Evolutionary conservation across 2,329 filamentous ascomycete species (phyloP).

Genomic region (Alternaria arbusti): DNA sequence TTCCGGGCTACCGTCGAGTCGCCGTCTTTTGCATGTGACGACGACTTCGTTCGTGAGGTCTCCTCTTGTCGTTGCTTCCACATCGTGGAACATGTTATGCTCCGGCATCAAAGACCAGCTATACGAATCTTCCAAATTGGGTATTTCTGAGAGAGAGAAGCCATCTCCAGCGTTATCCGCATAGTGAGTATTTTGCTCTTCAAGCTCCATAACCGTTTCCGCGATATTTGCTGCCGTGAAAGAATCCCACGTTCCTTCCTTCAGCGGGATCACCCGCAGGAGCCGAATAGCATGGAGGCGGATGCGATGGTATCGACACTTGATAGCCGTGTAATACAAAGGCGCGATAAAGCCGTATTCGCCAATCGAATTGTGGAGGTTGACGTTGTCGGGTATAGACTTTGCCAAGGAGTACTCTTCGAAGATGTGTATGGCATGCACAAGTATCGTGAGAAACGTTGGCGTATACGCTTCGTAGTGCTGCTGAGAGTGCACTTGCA

Average conservation of each 20-base stretch:
- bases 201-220: constrained; percentile 5
- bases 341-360: constrained; percentile 21
- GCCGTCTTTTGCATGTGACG: constrained; percentile 2
- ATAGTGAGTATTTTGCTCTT: neutral
- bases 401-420: neutral
- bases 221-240: constrained; percentile 8
- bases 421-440: neutral
- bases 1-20: neutral
- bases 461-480: constrained; percentile 29
- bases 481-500: constrained; percentile 5
- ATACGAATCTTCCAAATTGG: neutral
- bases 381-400: constrained; percentile 2
- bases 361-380: constrained; percentile 9
- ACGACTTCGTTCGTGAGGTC: neutral
- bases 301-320: constrained; percentile 55
- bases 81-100: constrained; percentile 1
- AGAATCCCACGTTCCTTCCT: constrained; percentile 54
- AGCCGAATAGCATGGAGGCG: constrained; percentile 50
- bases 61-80: neutral
- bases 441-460: constrained; percentile 20
- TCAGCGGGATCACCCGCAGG: constrained; percentile 37
- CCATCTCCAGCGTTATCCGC: neutral
- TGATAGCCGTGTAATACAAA: constrained; percentile 44
- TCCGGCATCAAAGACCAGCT: neutral
- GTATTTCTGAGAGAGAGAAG: neutral